phyloP scores from a whole-genome alignment of 805 yeast species.

The Blastobotrys chiropterorum region DNA sequence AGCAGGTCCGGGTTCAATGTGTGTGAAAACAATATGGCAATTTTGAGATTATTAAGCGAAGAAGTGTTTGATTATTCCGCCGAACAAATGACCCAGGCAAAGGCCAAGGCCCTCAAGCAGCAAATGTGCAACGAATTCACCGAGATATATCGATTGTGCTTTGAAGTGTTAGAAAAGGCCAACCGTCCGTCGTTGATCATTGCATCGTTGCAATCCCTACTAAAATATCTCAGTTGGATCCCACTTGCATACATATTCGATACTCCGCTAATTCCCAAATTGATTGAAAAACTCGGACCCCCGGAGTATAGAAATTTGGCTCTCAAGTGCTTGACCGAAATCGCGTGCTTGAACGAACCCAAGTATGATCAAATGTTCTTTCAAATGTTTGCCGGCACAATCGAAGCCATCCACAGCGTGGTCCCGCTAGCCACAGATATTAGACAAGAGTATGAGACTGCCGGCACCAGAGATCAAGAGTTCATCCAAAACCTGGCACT shows the following conservation, averaged over 20 bases:
- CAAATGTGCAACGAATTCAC: slow-evolving; percentile 88
- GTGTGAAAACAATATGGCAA: slow-evolving; percentile 96
- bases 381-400: slow-evolving; percentile 60
- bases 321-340: slow-evolving; percentile 89
- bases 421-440: slow-evolving; percentile 72
- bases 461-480: slow-evolving; percentile 81
- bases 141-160: slow-evolving; percentile 88
- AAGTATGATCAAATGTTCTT: slow-evolving; percentile 51
- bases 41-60: slow-evolving; percentile 80
- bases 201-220: slow-evolving; percentile 76
- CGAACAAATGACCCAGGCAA: slow-evolving; percentile 95
- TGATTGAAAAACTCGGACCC: slow-evolving; percentile 68
- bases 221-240: slow-evolving; percentile 90
- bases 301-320: slow-evolving; percentile 77
- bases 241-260: slow-evolving; percentile 87
- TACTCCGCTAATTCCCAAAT: slow-evolving; percentile 66
- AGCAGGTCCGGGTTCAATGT: slow-evolving; percentile 83
- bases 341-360: slow-evolving; percentile 60
- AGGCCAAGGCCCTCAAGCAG: slow-evolving; percentile 72
- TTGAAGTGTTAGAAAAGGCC: slow-evolving; percentile 86
- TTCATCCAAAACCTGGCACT: slow-evolving; percentile 92
- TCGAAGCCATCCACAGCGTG: slow-evolving; percentile 61
- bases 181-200: slow-evolving; percentile 74
- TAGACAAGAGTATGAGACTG: slow-evolving; percentile 62
- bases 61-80: slow-evolving; percentile 95